Percentiles rank a stretch among this genome's conserved stretches.
These are phyloP conservation scores for Penicillium occitanis DNA, from an alignment of 2,329 filamentous ascomycete species.

Conservation along the genomic window DNA sequence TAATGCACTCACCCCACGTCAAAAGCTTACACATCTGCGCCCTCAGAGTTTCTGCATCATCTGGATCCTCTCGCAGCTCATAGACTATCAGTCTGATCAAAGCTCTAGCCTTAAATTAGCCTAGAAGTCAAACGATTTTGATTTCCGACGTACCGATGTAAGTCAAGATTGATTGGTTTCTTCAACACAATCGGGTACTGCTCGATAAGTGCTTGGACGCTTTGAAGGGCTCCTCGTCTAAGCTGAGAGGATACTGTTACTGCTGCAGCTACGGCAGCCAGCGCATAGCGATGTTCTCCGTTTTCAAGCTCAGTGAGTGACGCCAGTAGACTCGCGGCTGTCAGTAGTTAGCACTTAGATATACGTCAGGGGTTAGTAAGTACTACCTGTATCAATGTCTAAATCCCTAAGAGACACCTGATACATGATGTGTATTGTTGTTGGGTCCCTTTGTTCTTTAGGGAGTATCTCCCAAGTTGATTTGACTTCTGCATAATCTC, in stretches of 20 bases:
- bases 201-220: slow-evolving; percentile 2
- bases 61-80: slow-evolving; percentile 1
- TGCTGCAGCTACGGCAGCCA: slow-evolving; percentile 15
- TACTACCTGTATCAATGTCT: slow-evolving; percentile 2
- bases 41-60: background rate
- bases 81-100: slow-evolving; percentile 12
- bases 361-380: background rate
- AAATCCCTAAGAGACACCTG: slow-evolving; percentile 60
- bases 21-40: slow-evolving; percentile 10
- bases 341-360: background rate
- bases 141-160: slow-evolving; percentile 10
- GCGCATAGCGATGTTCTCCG: slow-evolving; percentile 12
- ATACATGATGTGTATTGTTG: slow-evolving; percentile 73
- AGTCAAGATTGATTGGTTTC: slow-evolving; percentile 1
- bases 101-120: slow-evolving; percentile 1
- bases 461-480: slow-evolving; percentile 62
- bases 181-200: background rate
- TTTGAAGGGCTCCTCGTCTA: slow-evolving; percentile 13
- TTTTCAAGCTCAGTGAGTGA: slow-evolving; percentile 10
- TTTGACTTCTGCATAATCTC: slow-evolving; percentile 50
- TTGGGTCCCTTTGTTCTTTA: slow-evolving; percentile 57
- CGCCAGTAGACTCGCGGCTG: slow-evolving; percentile 12
- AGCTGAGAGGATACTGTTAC: slow-evolving; percentile 3
- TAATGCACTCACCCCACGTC: slow-evolving; percentile 1
- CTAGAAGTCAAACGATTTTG: background rate